Conservation (phyloP, 2,329 filamentous ascomycete species). For the Gaeumannomyces sp. region DNA sequence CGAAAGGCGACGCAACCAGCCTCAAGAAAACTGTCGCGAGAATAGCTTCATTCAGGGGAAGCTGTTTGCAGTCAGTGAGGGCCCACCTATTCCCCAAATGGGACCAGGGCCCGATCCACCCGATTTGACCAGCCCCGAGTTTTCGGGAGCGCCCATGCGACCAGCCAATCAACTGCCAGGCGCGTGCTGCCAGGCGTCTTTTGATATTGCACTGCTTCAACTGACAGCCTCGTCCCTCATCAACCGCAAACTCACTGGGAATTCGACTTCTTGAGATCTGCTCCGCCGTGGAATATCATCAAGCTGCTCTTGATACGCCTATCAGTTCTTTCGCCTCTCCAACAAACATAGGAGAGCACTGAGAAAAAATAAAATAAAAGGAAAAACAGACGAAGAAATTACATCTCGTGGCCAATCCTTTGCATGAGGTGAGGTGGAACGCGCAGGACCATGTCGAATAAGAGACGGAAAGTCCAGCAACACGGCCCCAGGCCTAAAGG, state of each 20-base stretch:
- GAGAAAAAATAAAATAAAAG: too few species aligned
- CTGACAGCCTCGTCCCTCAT: neutral
- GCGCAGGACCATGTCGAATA: neutral
- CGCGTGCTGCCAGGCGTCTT: neutral
- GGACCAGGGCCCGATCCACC: neutral
- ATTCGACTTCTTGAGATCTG: neutral
- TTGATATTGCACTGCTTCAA: neutral
- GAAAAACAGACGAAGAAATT: too few species aligned
- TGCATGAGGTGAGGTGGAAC: too few species aligned
- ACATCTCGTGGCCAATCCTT: too few species aligned
- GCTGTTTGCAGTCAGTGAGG: neutral
- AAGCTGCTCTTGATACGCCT: neutral
- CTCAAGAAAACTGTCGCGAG: neutral
- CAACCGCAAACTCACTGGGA: too few species aligned
- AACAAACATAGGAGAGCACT: too few species aligned
- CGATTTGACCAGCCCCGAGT: neutral
- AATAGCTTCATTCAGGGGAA: neutral
- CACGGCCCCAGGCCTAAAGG: neutral
- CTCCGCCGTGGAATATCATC: too few species aligned
- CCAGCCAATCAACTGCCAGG: neutral
- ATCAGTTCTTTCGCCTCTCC: too few species aligned
- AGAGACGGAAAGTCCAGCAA: constrained; percentile 7
- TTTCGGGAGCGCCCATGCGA: neutral
- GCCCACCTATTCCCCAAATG: neutral
- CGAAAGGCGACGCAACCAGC: neutral